Evolutionary conservation across 208 protist genomes (phyloP), one percentile per base, ranked within the genome.

Genomic region (Crithidia fasciculata): DNA sequence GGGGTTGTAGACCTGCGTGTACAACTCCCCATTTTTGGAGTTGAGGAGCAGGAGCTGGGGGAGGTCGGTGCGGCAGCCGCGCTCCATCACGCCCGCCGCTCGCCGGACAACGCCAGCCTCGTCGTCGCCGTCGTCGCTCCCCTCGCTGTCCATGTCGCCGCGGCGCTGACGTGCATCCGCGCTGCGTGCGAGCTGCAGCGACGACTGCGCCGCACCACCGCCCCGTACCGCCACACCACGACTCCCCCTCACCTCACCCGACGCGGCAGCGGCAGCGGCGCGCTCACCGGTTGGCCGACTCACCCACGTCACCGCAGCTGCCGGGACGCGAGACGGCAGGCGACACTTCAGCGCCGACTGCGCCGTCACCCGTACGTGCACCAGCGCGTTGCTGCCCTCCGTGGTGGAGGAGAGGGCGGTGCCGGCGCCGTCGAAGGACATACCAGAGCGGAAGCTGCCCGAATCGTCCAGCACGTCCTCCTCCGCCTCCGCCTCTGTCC

Each of bases 1-100:
- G 0, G 76, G 81, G 47, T 77, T 84, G 74, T 87, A 90, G 15
- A 89, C 85, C 74, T 92, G 89, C 41, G 76, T 57, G 75, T 94
- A 89, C 41, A 94, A 66, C 62, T 91, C 81, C 0, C 89, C 89
- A 56, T 85, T 84, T 16, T 80, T 72, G 4, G 62, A 49, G 69
- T 87, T 83, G 5, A 94, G 76, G 13, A 94, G 73, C 54, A 94
- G 60, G 61, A 92, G 41, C 43, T 78, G 74, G 2, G 84, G 81
- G 15, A 92, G 58, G 45, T 90, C 70, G 18, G 72, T 76, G 40
- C 80, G 78, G 28, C 70, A 63, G 39, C 85, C 89, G n/a, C 40
- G 55, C 40, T 72, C 60, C 41, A 74, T 47, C 6, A 71, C 75
- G 12, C 44, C 50, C 19, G 4, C 36, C 6, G 19, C 16, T 6